phyloP scores from a whole-genome alignment of 73 alveolate genomes.

The Urostyla sp. region DNA sequence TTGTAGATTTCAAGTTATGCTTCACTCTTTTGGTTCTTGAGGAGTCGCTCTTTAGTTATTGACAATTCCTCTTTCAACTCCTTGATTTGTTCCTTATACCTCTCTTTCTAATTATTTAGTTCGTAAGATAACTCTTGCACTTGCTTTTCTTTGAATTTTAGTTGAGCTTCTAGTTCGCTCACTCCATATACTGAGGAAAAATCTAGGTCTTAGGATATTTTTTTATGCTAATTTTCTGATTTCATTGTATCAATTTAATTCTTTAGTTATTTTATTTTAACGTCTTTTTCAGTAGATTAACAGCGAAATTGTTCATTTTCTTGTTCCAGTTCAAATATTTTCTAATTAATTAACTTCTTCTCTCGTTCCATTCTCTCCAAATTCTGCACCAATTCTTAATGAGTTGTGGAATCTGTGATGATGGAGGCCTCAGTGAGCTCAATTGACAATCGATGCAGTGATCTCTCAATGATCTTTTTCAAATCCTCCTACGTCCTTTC shows the following conservation, averaged over 20 bases:
- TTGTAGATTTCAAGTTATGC: slow-evolving; percentile 47
- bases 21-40: slow-evolving; percentile 5
- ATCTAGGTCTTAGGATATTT: not conserved
- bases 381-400: not conserved
- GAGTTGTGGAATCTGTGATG: slow-evolving; percentile 35
- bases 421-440: slow-evolving; percentile 29
- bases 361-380: slow-evolving; percentile 51
- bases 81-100: slow-evolving; percentile 3
- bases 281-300: not conserved
- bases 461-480: slow-evolving; percentile 39
- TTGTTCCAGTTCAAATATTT: slow-evolving; percentile 39
- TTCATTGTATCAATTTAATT: not conserved
- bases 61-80: slow-evolving; percentile 48
- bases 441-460: slow-evolving; percentile 5
- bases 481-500: slow-evolving; percentile 50
- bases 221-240: slow-evolving; percentile 39
- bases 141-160: slow-evolving; percentile 43
- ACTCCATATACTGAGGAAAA: slow-evolving; percentile 9
- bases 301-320: not conserved
- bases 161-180: slow-evolving; percentile 37
- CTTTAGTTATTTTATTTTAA: not conserved
- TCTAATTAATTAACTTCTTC: slow-evolving; percentile 30
- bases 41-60: slow-evolving; percentile 13
- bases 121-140: not conserved
- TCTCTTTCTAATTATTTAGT: not conserved